phyloP scores from a whole-genome alignment of 2,329 filamentous ascomycete species.

The Ophiocordyceps unilateralis region DNA sequence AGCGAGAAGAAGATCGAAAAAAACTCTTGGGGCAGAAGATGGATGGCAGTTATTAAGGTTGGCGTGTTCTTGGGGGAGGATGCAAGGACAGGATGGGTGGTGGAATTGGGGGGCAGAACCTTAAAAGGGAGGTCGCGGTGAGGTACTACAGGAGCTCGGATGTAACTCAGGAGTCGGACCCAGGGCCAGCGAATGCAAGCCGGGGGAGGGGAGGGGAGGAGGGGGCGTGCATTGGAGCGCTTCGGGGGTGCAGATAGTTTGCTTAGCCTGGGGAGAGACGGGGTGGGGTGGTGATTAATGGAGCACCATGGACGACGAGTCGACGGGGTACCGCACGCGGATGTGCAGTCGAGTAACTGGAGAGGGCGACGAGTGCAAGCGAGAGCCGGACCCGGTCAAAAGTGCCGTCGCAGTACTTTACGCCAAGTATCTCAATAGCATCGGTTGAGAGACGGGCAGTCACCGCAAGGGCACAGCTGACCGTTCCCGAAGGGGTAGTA shows the following conservation, averaged over 20 bases:
- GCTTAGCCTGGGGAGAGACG: neutral
- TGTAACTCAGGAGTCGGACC: constrained; percentile 2
- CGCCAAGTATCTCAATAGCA: no score
- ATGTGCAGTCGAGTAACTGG: neutral
- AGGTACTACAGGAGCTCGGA: neutral
- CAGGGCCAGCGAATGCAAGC: constrained; percentile 1
- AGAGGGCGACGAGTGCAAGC: neutral
- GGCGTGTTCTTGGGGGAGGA: constrained; percentile 2
- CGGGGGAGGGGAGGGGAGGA: neutral
- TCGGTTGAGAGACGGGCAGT: neutral
- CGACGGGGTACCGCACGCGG: neutral
- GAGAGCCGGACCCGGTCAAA: neutral
- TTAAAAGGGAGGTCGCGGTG: constrained; percentile 4
- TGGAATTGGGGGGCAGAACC: constrained; percentile 5
- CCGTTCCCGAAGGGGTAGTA: neutral
- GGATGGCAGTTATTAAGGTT: constrained; percentile 5
- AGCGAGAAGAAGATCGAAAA: neutral
- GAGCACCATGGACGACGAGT: no score
- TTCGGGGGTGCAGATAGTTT: neutral
- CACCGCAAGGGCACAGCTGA: neutral
- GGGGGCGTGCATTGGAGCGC: neutral
- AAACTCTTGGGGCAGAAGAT: constrained; percentile 4
- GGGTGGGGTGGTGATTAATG: neutral
- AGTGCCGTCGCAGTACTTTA: neutral
- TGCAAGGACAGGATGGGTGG: constrained; percentile 2